Evolutionary conservation across 2,329 filamentous ascomycete species (phyloP).

Genomic region (Madurella fahalii): DNA sequence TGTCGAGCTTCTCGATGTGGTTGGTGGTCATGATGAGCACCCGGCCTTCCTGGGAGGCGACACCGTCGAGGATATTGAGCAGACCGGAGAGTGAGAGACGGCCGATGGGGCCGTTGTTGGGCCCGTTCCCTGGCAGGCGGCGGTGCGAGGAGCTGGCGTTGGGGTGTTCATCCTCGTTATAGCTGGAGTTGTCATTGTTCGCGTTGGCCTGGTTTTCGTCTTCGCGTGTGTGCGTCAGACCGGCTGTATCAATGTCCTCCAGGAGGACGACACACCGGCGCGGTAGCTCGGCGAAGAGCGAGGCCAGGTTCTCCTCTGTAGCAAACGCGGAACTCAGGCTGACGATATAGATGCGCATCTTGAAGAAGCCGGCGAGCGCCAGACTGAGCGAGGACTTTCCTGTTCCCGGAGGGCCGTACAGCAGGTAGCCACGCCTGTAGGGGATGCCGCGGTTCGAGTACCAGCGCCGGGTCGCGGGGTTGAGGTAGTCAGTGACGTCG

Average conservation of each 20-base stretch:
- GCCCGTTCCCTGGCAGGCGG: too few relatives aligned
- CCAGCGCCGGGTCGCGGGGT: slow-evolving; percentile 65
- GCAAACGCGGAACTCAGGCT: slow-evolving; percentile 59
- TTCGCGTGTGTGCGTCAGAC: slow-evolving; percentile 59
- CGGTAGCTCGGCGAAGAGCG: slow-evolving; percentile 64
- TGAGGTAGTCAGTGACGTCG: slow-evolving; percentile 60
- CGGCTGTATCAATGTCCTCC: slow-evolving; percentile 72
- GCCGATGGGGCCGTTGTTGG: slow-evolving; percentile 21
- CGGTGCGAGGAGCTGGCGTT: too few relatives aligned
- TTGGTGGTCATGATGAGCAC: slow-evolving; percentile 65
- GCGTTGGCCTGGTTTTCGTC: slow-evolving; percentile 4
- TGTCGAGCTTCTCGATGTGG: slow-evolving; percentile 57
- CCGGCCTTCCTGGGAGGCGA: slow-evolving; percentile 60
- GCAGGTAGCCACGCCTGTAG: slow-evolving; percentile 77
- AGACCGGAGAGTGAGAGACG: slow-evolving; percentile 69
- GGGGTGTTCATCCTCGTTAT: too few relatives aligned
- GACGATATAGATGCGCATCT: slow-evolving; percentile 68
- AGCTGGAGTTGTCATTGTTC: slow-evolving; percentile 9
- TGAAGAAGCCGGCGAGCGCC: slow-evolving; percentile 65
- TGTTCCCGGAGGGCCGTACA: slow-evolving; percentile 76
- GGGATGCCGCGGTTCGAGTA: slow-evolving; percentile 81
- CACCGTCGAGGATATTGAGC: slow-evolving; percentile 76
- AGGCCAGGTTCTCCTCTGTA: slow-evolving; percentile 61
- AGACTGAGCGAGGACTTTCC: slow-evolving; percentile 72
- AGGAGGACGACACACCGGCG: slow-evolving; percentile 68